A percentile compares a stretch with the other conserved stretches of the same genome.
These are phyloP conservation scores for Acacia melanoxylon DNA, from an alignment of 306 rosid genomes.

Conservation along the genomic window DNA sequence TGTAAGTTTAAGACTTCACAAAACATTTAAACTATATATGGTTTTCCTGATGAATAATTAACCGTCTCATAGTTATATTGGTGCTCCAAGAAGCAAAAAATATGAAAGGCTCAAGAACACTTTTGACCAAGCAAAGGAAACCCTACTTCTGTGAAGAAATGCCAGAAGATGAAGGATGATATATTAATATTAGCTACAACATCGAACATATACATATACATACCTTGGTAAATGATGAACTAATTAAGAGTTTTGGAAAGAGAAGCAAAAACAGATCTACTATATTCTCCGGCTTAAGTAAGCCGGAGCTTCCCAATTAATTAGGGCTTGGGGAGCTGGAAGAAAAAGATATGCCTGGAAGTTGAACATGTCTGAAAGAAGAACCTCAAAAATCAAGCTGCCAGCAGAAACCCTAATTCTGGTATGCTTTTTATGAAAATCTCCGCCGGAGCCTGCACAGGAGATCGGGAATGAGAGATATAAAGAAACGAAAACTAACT, in stretches of 20 bases:
- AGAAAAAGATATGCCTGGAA: background rate
- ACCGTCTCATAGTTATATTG: slow-evolving; percentile 14
- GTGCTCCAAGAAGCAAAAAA: background rate
- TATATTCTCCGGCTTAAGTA: background rate
- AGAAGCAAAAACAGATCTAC: background rate
- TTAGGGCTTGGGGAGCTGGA: background rate
- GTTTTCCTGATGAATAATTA: slow-evolving; percentile 6
- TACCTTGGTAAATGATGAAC: background rate
- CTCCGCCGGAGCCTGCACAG: slow-evolving; percentile 23
- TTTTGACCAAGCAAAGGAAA: slow-evolving; percentile 22
- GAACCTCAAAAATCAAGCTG: slow-evolving; percentile 18
- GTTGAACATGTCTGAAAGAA: slow-evolving; percentile 25
- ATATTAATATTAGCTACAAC: background rate
- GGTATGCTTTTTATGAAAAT: slow-evolving; percentile 33
- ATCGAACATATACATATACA: background rate
- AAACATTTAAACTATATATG: background rate
- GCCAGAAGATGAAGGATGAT: background rate
- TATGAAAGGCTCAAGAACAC: slow-evolving; percentile 24
- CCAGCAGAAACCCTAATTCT: slow-evolving; percentile 47
- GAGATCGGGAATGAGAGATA: slow-evolving; percentile 14
- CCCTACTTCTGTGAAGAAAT: slow-evolving; percentile 31
- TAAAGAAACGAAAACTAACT: slow-evolving; percentile 30
- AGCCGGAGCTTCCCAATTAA: background rate
- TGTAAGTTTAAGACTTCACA: slow-evolving; percentile 21
- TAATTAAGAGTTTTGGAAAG: background rate